Conservation (phyloP, 495 filamentous ascomycete genomes). For the Penicilliopsis zonata region DNA sequence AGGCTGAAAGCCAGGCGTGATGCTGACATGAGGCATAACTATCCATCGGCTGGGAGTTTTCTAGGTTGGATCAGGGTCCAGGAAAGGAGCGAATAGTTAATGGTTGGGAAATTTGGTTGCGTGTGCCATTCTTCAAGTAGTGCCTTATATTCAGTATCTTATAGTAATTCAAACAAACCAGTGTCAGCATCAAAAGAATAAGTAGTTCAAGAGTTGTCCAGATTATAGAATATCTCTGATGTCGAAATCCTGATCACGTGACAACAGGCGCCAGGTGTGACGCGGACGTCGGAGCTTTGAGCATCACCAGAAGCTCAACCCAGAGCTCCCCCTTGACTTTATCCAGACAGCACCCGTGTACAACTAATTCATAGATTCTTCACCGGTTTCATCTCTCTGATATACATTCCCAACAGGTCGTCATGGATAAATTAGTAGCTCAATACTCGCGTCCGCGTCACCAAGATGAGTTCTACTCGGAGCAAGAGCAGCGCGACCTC, state of each 20-base stretch:
- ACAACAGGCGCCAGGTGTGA: conserved; percentile 30
- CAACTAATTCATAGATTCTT: neutral
- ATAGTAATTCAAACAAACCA: too few relatives aligned
- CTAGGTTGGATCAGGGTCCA: too few relatives aligned
- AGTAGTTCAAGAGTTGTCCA: neutral
- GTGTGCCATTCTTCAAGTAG: too few relatives aligned
- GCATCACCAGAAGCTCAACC: conserved; percentile 16
- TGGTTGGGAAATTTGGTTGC: too few relatives aligned
- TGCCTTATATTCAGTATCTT: too few relatives aligned
- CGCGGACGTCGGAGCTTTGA: conserved; percentile 25
- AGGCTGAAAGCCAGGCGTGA: too few relatives aligned
- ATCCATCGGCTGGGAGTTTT: too few relatives aligned
- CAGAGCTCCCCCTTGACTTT: neutral
- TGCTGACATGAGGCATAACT: too few relatives aligned
- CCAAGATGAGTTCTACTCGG: conserved; percentile 56
- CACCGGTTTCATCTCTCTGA: conserved; percentile 2
- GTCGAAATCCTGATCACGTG: conserved; percentile 21
- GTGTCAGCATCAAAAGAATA: too few relatives aligned
- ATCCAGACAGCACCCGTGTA: conserved; percentile 2
- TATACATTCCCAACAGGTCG: conserved; percentile 16
- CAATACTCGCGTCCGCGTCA: conserved; percentile 70
- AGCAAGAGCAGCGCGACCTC: conserved; percentile 68
- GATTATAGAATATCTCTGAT: neutral
- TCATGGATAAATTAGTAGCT: conserved; percentile 88
- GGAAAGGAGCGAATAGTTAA: too few relatives aligned